phyloP scores from a whole-genome alignment of 805 yeast species.

The Scheffersomyces stipitis region DNA sequence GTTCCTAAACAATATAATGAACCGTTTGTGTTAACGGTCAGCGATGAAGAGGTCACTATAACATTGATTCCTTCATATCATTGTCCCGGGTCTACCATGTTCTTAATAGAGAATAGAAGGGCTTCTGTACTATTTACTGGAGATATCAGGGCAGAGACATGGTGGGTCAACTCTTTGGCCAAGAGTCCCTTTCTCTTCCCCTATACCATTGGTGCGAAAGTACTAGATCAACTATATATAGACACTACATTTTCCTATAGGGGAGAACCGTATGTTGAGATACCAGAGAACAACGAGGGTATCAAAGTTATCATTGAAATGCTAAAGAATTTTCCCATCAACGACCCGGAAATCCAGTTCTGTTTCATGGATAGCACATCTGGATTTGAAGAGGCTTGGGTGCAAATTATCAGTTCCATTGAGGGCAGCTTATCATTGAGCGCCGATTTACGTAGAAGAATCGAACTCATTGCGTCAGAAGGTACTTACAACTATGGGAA shows the following conservation, averaged over 20 bases:
- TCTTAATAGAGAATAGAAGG: slow-evolving; percentile 38
- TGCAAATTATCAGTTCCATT: slow-evolving; percentile 27
- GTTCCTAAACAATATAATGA: slow-evolving; percentile 18
- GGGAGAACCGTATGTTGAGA: slow-evolving; percentile 48
- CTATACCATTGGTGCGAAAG: slow-evolving; percentile 30
- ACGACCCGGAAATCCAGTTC: slow-evolving; percentile 38
- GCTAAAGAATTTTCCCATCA: slow-evolving; percentile 43
- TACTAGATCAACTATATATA: slow-evolving; percentile 47
- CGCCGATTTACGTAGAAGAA: slow-evolving; percentile 4
- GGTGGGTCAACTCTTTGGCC: slow-evolving; percentile 45
- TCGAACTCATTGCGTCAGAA: slow-evolving; percentile 1
- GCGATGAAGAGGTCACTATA: slow-evolving; percentile 23
- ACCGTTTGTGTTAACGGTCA: slow-evolving; percentile 7
- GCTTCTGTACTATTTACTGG: slow-evolving; percentile 52
- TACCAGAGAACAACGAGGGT: slow-evolving; percentile 44
- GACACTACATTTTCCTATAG: slow-evolving; percentile 56
- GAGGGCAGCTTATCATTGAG: slow-evolving; percentile 12
- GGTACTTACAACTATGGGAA: background rate
- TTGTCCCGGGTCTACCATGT: slow-evolving; percentile 61
- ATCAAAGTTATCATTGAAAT: slow-evolving; percentile 29
- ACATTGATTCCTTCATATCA: slow-evolving; percentile 53
- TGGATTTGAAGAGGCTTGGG: slow-evolving; percentile 59
- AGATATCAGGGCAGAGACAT: slow-evolving; percentile 54
- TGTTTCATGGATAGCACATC: slow-evolving; percentile 38
- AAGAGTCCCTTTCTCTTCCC: slow-evolving; percentile 44